phyloP scores from a whole-genome alignment of 2,329 filamentous ascomycete genomes.

The Immersiporthe knoxdaviesiana region DNA sequence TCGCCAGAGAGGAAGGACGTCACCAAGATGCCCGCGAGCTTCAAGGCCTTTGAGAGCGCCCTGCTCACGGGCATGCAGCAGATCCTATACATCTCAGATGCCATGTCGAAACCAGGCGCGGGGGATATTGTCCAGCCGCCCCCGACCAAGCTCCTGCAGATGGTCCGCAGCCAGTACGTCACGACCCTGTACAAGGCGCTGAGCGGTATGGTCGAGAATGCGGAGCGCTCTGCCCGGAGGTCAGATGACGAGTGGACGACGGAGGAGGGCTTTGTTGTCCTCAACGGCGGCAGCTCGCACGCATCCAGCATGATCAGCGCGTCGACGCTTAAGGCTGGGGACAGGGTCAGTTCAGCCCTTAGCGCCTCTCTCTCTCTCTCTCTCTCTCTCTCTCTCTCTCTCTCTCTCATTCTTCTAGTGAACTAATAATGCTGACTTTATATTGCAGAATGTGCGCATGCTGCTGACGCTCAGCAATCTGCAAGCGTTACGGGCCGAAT shows the following conservation, averaged over 20 bases:
- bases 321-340: slow-evolving; percentile 57
- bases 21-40: slow-evolving; percentile 87
- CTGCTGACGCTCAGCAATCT: slow-evolving; percentile 93
- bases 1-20: slow-evolving; percentile 81
- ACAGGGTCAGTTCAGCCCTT: slow-evolving; percentile 51
- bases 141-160: slow-evolving; percentile 82
- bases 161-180: slow-evolving; percentile 90
- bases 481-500: slow-evolving; percentile 76
- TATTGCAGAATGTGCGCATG: slow-evolving; percentile 79
- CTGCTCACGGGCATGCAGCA: slow-evolving; percentile 89
- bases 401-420: not conserved
- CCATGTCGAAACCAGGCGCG: slow-evolving; percentile 72
- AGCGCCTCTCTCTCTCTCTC: too few species aligned
- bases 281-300: slow-evolving; percentile 36
- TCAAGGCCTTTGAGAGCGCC: slow-evolving; percentile 82
- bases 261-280: slow-evolving; percentile 48
- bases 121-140: slow-evolving; percentile 83
- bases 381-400: not conserved
- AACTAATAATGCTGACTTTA: slow-evolving; percentile 27
- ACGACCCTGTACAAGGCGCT: slow-evolving; percentile 92
- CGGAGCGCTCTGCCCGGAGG: slow-evolving; percentile 72
- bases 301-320: slow-evolving; percentile 44
- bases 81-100: slow-evolving; percentile 90
- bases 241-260: slow-evolving; percentile 65
- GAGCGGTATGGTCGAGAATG: slow-evolving; percentile 96